phyloP scores from a whole-genome alignment of 2,329 filamentous ascomycete species.

The Thielaviopsis populi region DNA sequence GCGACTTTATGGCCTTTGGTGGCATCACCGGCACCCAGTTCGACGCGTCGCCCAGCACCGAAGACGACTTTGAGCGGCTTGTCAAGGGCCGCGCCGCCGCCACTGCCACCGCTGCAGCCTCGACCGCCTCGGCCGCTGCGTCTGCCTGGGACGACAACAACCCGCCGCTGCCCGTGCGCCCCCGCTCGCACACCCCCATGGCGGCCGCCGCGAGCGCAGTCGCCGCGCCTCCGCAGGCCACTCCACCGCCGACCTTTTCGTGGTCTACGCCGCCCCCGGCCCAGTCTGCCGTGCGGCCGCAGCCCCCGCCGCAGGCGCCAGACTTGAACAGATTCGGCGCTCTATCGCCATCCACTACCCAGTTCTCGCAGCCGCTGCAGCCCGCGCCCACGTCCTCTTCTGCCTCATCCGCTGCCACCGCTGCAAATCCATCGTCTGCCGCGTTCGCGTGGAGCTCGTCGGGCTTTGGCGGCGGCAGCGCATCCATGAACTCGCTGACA shows the following conservation, averaged over 20 bases:
- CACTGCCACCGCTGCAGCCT: slow-evolving; percentile 22
- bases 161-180: slow-evolving; percentile 14
- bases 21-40: slow-evolving; percentile 46
- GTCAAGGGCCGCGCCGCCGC: slow-evolving; percentile 51
- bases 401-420: slow-evolving; percentile 22
- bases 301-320: slow-evolving; percentile 37
- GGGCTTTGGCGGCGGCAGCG: slow-evolving; percentile 24
- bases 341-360: slow-evolving; percentile 43
- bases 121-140: slow-evolving; percentile 28
- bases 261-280: slow-evolving; percentile 46
- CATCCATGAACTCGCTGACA: slow-evolving; percentile 34
- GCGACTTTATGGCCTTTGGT: slow-evolving; percentile 59
- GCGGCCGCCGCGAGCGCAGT: not conserved
- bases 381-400: slow-evolving; percentile 32
- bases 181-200: slow-evolving; percentile 22
- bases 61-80: slow-evolving; percentile 74
- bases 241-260: slow-evolving; percentile 36
- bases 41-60: slow-evolving; percentile 39
- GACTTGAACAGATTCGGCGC: slow-evolving; percentile 41
- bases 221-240: slow-evolving; percentile 22
- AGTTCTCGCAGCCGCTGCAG: slow-evolving; percentile 44
- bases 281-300: slow-evolving; percentile 18
- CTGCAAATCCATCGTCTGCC: not conserved
- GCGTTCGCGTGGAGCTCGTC: slow-evolving; percentile 1
- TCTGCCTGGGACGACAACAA: slow-evolving; percentile 35